Base-by-base conservation (phyloP, 495 filamentous ascomycete species). In the Immersiella caudata region DNA sequence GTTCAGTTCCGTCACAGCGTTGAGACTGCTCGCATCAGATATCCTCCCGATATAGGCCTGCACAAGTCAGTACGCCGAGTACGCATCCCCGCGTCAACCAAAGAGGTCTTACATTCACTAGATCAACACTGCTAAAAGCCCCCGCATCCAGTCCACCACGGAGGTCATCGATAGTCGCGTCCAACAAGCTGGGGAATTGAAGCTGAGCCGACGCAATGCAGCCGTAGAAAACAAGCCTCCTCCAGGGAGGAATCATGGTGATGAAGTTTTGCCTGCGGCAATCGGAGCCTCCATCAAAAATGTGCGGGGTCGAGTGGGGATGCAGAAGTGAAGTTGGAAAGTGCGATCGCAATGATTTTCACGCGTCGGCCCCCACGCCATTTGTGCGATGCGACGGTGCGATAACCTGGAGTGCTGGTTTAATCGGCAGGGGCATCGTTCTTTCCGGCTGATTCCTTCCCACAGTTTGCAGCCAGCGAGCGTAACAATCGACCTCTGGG, bases 1-100 rank as follows among this genome's bases (percentile, higher is more conserved):
- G 66, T 82, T 84, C 25, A 78, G 66, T 64, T 83, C 80, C 7
- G 72, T 74, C 12, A 84, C 79, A 16, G 78, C 74, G 56, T 76
- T 69, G 54, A 83, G 69, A 14, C 76, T 72, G 69, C 87, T 88
- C 66, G 85, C 82, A 66, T 87, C 82, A 21, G 76, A 61, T 60
- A 88, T 87, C 1, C 87, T 79, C 16, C 67, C 73, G 5, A 83
- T 68, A 71, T 90, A 88, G 33, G 68, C 66, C 68, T 72, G 20
- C 5, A 21, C 20, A 26, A 36, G n/a, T 21, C 14, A 33, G 16
- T 7, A 36, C 20, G 1, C n/a, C 20, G 9, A 35, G 57, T 5
- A 0, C 14, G 27, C 8, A 18, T 35, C 14, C 6, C 20, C 26
- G n/a, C 3, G 14, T 11, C 29, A 20, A 21, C n/a, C n/a, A 29